A percentile compares a stretch with the other conserved stretches of the same genome.
phyloP scores from a whole-genome alignment of 2,329 filamentous ascomycete genomes.

The Fusarium xyrophilum region DNA sequence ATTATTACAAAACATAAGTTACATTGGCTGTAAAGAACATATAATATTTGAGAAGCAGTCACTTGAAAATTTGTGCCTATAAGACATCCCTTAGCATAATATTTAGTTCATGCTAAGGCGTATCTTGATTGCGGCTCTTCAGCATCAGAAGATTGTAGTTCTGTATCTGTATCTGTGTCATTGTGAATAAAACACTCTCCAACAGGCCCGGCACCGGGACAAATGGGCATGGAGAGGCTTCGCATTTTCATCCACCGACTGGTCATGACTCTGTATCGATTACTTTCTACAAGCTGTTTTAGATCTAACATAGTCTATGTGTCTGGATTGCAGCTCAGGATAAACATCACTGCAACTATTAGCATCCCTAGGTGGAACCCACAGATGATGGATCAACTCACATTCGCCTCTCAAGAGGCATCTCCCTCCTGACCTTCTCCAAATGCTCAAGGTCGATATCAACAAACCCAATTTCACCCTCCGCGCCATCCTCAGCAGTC shows the following conservation, averaged over 20 bases:
- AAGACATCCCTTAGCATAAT: too few species aligned
- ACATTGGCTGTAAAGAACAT: not conserved
- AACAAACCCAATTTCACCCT: conserved; percentile 60
- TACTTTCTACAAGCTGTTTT: not conserved
- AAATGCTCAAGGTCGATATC: conserved; percentile 59
- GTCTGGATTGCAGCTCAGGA: conserved; percentile 26
- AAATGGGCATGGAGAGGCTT: too few species aligned
- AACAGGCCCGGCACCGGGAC: not conserved
- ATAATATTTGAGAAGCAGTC: not conserved
- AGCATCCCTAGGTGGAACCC: not conserved
- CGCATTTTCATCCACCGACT: too few species aligned
- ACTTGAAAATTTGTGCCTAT: not conserved
- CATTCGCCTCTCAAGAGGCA: conserved; percentile 61
- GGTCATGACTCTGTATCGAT: not conserved
- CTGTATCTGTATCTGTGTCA: not conserved
- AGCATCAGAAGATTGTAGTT: not conserved
- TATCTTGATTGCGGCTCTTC: not conserved
- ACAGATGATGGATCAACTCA: conserved; percentile 47
- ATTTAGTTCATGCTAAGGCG: not conserved
- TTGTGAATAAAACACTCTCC: not conserved
- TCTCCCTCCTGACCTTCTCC: conserved; percentile 57
- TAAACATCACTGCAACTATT: conserved; percentile 35
- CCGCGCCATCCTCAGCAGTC: conserved; percentile 46
- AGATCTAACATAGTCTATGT: not conserved
- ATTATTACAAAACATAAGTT: not conserved